Base-by-base conservation (phyloP, 108 stramenopile species). In the Nannochloropsis granulata region DNA sequence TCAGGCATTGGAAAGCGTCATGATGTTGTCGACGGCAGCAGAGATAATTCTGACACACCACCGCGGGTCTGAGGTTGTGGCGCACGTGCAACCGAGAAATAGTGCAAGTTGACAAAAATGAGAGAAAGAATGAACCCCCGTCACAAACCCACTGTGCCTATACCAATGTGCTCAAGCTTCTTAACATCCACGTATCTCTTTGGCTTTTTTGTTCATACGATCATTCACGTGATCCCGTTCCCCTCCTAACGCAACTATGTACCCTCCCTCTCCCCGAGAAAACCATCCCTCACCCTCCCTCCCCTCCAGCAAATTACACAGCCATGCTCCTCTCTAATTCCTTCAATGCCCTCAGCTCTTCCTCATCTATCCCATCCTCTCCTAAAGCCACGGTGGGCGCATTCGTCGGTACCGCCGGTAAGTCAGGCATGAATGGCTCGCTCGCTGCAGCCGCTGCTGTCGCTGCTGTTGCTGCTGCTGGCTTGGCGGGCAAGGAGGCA, bases 321-420 rank as follows among this genome's bases (percentile, higher is more conserved):
- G 87, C 87, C 88, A 85, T 88, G 84, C 88, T 88, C 16, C 45
- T 82, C 79, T 88, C 88, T 42, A 88, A 80, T 81, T 88, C 88
- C 44, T 84, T 43, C 25, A 88, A 84, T 16, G 88, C 88, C 24
- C 82, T 43, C 9, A 82, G 81, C 78, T 88, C 88, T 43, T 88
- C 88, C 78, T 88, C 88, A n/a, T 71, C 56, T n/a, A 71, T n/a
- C 7, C 56, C 56, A 82, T 88, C 88, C 84, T 81, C 84, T 13
- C 82, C 82, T 2, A 78, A 42, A 43, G 43, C 45, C 14, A 79
- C 79, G 19, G 81, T 24, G 13, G 79, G 80, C 23, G 23, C 45
- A 13, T 78, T 23, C 78, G 84, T 79, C 26, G 86, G 86, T 16
- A 87, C 83, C 44, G 82, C 71, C 25, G 86, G 86, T 80, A 83